Evolutionary conservation across 306 rosid genomes (phyloP), one percentile per base, ranked within the genome.

Genomic region (Crotalaria pallida): DNA sequence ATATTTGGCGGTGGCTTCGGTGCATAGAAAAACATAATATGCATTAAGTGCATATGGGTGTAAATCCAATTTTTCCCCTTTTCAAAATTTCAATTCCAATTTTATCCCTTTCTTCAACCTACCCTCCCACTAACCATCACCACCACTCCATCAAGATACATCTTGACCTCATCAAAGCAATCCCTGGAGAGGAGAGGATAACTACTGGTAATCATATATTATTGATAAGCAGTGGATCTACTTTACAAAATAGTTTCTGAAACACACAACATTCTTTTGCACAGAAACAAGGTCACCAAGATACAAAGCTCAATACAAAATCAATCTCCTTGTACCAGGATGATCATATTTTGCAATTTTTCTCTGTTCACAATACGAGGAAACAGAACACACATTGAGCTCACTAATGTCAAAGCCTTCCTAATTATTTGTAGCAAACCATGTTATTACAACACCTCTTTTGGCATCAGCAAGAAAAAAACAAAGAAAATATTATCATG

Each of bases 161-260:
- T n/a, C n/a, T n/a, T n/a, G n/a, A n/a, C n/a, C n/a, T n/a, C n/a
- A n/a, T n/a, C n/a, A n/a, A n/a, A n/a, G n/a, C n/a, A n/a, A n/a
- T n/a, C n/a, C n/a, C n/a, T n/a, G n/a, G n/a, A n/a, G n/a, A n/a
- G n/a, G n/a, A n/a, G n/a, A n/a, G n/a, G n/a, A n/a, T n/a, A n/a
- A n/a, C n/a, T n/a, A n/a, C n/a, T n/a, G n/a, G n/a, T 10, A 11
- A 49, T 29, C 53, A 68, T 43, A 57, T 40, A 59, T 21, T 75
- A 56, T 41, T 77, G 66, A 65, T 65, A 65, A 82, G 59, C 77
- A 71, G 38, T 40, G 53, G 70, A 71, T 57, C 60, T 38, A 59
- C 70, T 67, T 78, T 88, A 85, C 85, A 85, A 52, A 53, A 40
- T 65, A 70, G 74, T 73, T 57, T 74, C 80, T 10, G 59, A 83